Evolutionary conservation across 192 early-diverging fungal genomes (phyloP).

Genomic region (Tieghemiomyces parasiticus): DNA sequence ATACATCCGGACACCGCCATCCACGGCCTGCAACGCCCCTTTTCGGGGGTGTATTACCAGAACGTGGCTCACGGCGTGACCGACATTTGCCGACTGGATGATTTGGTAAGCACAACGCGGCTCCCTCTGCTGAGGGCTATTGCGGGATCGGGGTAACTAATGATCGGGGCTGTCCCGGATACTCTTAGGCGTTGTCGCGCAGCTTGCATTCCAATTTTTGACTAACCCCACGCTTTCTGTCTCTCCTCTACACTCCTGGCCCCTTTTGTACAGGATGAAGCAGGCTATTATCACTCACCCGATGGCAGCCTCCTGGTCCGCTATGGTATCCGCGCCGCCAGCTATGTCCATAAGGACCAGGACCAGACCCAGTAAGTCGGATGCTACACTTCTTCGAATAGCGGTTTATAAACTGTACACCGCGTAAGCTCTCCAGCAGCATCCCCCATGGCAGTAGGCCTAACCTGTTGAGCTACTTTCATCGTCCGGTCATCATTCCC

Average conservation of each 20-base stretch:
- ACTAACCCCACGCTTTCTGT: neutral
- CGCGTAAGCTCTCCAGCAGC: no score
- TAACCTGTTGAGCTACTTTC: no score
- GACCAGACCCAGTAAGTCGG: constrained; percentile 11
- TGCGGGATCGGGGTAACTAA: neutral
- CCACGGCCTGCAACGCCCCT: neutral
- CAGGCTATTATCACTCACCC: constrained; percentile 4
- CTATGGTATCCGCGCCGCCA: neutral
- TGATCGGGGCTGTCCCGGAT: neutral
- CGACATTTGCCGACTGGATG: neutral
- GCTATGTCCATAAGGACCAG: neutral
- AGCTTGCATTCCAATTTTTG: neutral
- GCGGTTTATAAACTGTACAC: no score
- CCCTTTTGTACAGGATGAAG: no score
- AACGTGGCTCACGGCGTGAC: neutral
- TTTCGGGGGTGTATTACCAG: neutral
- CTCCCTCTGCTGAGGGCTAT: neutral
- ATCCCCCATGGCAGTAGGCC: no score
- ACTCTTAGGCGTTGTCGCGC: neutral
- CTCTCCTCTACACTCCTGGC: no score
- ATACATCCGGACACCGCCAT: neutral
- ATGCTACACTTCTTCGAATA: no score
- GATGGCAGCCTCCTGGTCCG: neutral
- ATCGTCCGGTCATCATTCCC: no score
- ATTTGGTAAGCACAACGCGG: neutral